Evolutionary conservation across 768 basidiomycete genomes (phyloP).

Genomic region (Tricholoma sp.): DNA sequence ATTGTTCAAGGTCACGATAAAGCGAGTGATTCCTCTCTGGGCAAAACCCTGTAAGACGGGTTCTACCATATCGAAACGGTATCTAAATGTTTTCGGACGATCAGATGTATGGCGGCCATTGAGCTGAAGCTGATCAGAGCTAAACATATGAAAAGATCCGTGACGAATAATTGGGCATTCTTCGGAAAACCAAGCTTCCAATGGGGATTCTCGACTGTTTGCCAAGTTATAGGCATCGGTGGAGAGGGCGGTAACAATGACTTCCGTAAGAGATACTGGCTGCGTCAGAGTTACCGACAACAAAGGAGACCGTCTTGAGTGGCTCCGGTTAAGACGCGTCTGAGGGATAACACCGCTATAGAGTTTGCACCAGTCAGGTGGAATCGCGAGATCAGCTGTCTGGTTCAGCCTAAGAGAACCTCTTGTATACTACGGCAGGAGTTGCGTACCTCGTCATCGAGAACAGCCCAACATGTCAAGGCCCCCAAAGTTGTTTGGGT

Average conservation of each 20-base stretch:
- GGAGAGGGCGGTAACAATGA: conserved; percentile 49
- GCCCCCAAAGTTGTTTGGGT: conserved; percentile 3
- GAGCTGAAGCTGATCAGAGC: conserved; percentile 13
- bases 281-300: conserved; percentile 22
- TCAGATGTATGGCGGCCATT: conserved; percentile 15
- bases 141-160: conserved; percentile 34
- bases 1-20: conserved; percentile 42
- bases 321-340: conserved; percentile 2
- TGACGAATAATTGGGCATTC: conserved; percentile 46
- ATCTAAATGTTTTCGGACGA: conserved; percentile 26
- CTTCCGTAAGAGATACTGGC: conserved; percentile 39
- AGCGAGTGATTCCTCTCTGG: conserved; percentile 40
- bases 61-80: conserved; percentile 54
- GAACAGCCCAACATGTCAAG: conserved; percentile 28
- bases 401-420: conserved; percentile 13
- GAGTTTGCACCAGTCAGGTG: conserved; percentile 32
- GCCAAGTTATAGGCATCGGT: conserved; percentile 42
- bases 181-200: conserved; percentile 42
- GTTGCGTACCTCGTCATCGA: conserved; percentile 33
- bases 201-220: conserved; percentile 21
- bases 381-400: conserved; percentile 33
- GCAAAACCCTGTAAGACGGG: conserved; percentile 73
- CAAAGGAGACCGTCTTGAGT: not conserved
- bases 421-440: conserved; percentile 3
- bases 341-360: conserved; percentile 32